These are phyloP conservation scores for Papiliotrema nemorosa DNA, from an alignment of 1,284 basidiomycete species.

Conservation along the genomic window DNA sequence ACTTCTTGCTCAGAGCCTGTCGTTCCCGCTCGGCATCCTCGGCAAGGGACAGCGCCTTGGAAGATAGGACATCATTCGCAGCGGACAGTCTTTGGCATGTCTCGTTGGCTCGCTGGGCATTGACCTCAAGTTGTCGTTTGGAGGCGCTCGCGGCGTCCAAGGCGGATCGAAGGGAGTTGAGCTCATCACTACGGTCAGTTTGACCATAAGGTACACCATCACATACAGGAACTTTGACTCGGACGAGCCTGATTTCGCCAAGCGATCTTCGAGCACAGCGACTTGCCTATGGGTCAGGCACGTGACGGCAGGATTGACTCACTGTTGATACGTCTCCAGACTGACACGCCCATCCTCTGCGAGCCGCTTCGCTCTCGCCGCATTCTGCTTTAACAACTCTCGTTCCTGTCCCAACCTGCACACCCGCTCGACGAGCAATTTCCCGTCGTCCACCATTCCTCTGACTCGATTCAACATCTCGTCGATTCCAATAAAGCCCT, in stretches of 20 bases:
- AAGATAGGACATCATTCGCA: conserved; percentile 69
- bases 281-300: conserved; percentile 68
- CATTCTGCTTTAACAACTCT: conserved; percentile 82
- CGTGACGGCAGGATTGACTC: conserved; percentile 64
- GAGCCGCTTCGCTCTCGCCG: conserved; percentile 80
- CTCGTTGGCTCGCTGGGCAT: conserved; percentile 66
- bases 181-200: conserved; percentile 59
- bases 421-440: conserved; percentile 72
- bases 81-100: conserved; percentile 66
- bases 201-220: conserved; percentile 1
- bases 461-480: conserved; percentile 71
- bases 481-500: conserved; percentile 54
- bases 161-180: conserved; percentile 60
- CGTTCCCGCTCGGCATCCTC: conserved; percentile 60
- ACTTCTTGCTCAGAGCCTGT: conserved; percentile 17
- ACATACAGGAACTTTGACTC: conserved; percentile 35
- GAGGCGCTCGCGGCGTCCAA: conserved; percentile 61
- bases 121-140: conserved; percentile 66
- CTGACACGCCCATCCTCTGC: conserved; percentile 72
- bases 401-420: conserved; percentile 79
- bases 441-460: conserved; percentile 73
- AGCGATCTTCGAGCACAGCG: conserved; percentile 67
- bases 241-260: conserved; percentile 49
- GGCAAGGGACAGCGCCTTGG: conserved; percentile 66
- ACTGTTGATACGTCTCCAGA: conserved; percentile 78